Evolutionary conservation across 805 yeast genomes (phyloP), one percentile per base, ranked within the genome.

Genomic region (Candida methanosorbosa): DNA sequence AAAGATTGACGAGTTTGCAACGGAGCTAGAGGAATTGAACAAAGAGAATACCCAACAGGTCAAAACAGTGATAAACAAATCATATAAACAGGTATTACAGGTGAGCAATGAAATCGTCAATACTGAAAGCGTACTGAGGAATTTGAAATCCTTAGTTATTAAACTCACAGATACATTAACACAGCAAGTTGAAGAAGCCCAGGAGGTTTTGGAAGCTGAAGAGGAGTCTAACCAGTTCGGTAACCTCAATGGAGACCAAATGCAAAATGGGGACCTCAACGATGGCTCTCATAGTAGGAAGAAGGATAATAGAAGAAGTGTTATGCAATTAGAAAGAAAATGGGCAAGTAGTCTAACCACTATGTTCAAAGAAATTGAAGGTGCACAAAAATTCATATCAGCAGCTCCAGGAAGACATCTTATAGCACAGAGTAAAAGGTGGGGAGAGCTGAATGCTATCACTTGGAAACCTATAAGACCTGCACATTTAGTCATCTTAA

Each of bases 381-480:
- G 95, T n/a, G 87, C 94, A 1, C 88, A 83, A 46, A 82, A 82
- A 48, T 74, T 70, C 39, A 65, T 87, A 26, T 81, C 86, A 16
- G 75, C 83, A 2, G 54, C 72, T 7, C 85, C 88, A 0, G 92
- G 88, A 4, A 69, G 95, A 33, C 95, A 86, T 54, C 72, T 87
- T 2, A 59, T 85, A 15, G 71, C 77, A 9, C 92, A 87, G 46
- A 76, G 86, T 52, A 81, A 81, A 3, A 70, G 87, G 32, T 88
- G 96, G 96, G 75, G 71, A 38, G 95, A 87, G 56, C 61, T 88
- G 39, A 87, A 86, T 48, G 75, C 81, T 3, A 87, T 92, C 0
- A 85, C 94, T 11, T 76, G 85, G 73, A 84, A 84, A 52, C 79
- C 87, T 1, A 64, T 79, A 23, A 78, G 81, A 44, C 78, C 85